Evolutionary conservation across 805 yeast species (phyloP), one percentile per base, ranked within the genome.

Genomic region (Priceomyces medius): DNA sequence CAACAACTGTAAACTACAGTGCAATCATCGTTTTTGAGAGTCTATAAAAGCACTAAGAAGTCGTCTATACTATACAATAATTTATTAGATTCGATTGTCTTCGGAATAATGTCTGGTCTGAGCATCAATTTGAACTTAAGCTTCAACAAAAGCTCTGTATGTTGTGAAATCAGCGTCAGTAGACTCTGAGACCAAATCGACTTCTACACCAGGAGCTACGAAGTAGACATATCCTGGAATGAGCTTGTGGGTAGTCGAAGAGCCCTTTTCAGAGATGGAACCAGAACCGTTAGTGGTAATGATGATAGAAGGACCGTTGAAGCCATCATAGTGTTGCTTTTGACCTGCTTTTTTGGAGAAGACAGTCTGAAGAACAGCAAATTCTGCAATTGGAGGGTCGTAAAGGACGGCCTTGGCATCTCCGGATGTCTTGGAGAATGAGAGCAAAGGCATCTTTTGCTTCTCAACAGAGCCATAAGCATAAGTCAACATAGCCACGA

Each of bases 381-480:
- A 93, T 72, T 93, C 99, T 47, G 83, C 95, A 59, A 93, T 93
- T 44, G 99, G 99, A 24, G 99, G 99, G 62, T 93, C 85, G 66
- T 83, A 93, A 51, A 90, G 69, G 28, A 74, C 74, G 14, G 83
- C 73, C 48, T 69, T 74, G 37, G 88, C 91, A 38, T 71, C 83
- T 47, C 93, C 93, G 8, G 69, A 56, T 17, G 86, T 75, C 65
- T 81, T 80, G 36, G 70, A 58, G 53, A 83, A 85, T 12, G 67
- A 48, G 48, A 68, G 64, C 20, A 86, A 79, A 35, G 79, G 78
- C 93, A 91, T 87, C 68, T 88, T 89, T 72, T 93, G 99, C 60
- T 89, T 89, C 52, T 82, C 89, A 38, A 91, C 97, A 18, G 95
- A 81, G 41, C 86, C 95, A 55, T 85, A 85, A 20, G 86, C 75